Conservation (phyloP, 2,329 filamentous ascomycete species). For the Tolypocladium guangdongense region DNA sequence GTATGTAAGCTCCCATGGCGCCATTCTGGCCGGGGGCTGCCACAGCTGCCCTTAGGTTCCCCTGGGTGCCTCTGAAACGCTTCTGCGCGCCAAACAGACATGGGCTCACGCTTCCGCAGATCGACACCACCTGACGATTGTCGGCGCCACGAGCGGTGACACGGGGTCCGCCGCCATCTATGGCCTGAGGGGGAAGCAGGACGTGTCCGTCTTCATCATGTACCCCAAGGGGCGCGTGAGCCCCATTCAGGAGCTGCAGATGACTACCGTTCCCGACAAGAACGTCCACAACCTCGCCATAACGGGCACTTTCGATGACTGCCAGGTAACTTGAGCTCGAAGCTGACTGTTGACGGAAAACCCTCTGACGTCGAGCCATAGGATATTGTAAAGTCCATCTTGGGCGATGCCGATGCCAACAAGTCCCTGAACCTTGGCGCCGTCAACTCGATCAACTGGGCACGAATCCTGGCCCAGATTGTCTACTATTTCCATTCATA, state of each 20-base stretch:
- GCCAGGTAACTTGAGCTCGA: constrained; percentile 68
- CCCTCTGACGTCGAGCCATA: constrained; percentile 41
- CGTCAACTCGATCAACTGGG: constrained; percentile 96
- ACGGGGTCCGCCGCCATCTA: constrained; percentile 96
- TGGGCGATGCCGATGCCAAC: constrained; percentile 79
- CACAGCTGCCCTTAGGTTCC: background rate
- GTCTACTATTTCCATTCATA: constrained; percentile 96
- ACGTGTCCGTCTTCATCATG: constrained; percentile 92
- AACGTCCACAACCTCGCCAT: constrained; percentile 93
- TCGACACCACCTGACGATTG: constrained; percentile 72
- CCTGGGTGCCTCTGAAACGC: background rate
- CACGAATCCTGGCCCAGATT: constrained; percentile 89
- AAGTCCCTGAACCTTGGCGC: constrained; percentile 73
- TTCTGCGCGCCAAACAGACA: background rate
- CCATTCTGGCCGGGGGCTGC: background rate
- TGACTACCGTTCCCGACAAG: constrained; percentile 83
- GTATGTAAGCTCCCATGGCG: constrained; percentile 17
- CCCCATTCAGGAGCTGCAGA: constrained; percentile 89
- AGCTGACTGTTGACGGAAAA: constrained; percentile 60
- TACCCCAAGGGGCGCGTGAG: constrained; percentile 85
- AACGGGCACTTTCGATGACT: constrained; percentile 89
- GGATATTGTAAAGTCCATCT: constrained; percentile 90
- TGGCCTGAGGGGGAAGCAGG: constrained; percentile 87
- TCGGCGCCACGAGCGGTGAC: constrained; percentile 78
- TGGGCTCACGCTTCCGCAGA: constrained; percentile 29